Conservation (phyloP, 768 basidiomycete genomes). For the Lactarius akahatsu region DNA sequence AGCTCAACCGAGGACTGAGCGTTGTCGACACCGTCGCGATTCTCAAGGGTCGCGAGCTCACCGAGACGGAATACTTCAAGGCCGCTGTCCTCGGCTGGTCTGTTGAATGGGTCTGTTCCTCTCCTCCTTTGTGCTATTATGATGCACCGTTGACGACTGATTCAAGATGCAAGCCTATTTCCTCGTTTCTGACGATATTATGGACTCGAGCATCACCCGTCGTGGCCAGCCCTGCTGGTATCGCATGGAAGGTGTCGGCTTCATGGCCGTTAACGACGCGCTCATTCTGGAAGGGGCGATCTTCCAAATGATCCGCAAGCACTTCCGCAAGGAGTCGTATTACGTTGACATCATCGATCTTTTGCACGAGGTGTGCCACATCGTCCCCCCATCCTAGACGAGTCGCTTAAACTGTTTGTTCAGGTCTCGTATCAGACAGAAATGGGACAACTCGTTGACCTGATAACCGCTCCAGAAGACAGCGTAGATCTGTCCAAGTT, state of each 20-base stretch:
- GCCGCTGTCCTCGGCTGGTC: conserved; percentile 93
- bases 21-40: conserved; percentile 93
- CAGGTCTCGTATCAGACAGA: conserved; percentile 84
- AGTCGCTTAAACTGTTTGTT: background rate
- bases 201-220: conserved; percentile 93
- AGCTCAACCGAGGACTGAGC: conserved; percentile 95
- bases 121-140: background rate
- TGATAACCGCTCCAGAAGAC: conserved; percentile 94
- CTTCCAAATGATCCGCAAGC: conserved; percentile 82
- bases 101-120: conserved; percentile 76
- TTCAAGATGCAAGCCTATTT: conserved; percentile 93
- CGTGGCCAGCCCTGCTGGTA: conserved; percentile 97
- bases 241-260: conserved; percentile 61
- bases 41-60: conserved; percentile 65
- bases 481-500: conserved; percentile 84
- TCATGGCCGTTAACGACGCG: conserved; percentile 92
- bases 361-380: conserved; percentile 71
- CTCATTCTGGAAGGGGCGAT: conserved; percentile 97
- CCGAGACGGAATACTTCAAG: conserved; percentile 84
- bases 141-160: background rate
- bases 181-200: conserved; percentile 96
- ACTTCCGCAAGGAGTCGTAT: conserved; percentile 77
- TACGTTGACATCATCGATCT: conserved; percentile 90
- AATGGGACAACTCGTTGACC: conserved; percentile 93
- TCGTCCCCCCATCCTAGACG: background rate